phyloP scores from a whole-genome alignment of 768 basidiomycete species.

The Russula virescens region DNA sequence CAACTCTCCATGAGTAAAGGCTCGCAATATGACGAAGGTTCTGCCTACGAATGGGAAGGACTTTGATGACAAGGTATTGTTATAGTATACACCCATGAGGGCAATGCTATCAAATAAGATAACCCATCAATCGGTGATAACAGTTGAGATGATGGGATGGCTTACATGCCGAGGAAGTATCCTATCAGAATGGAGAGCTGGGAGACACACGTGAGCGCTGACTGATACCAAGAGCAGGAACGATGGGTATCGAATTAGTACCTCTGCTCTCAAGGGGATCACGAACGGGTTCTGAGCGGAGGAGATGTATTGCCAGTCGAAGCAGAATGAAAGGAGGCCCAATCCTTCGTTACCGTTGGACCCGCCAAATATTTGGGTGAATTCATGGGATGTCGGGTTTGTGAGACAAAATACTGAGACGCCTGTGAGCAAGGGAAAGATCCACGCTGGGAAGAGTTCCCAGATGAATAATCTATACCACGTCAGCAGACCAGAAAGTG shows the following conservation, averaged over 20 bases:
- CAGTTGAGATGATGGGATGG: not conserved
- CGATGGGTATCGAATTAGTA: not conserved
- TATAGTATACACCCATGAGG: slow-evolving; percentile 29
- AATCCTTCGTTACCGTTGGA: slow-evolving; percentile 28
- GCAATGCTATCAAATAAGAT: slow-evolving; percentile 20
- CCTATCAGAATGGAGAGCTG: slow-evolving; percentile 46
- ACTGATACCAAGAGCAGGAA: not conserved
- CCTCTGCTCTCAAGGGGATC: slow-evolving; percentile 48
- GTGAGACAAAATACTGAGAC: slow-evolving; percentile 30
- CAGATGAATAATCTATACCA: slow-evolving; percentile 32
- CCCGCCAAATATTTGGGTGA: slow-evolving; percentile 27
- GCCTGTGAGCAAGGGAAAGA: slow-evolving; percentile 27
- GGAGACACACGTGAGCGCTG: not conserved
- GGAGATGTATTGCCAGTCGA: slow-evolving; percentile 30
- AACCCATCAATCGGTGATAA: not conserved
- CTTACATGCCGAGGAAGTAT: slow-evolving; percentile 47
- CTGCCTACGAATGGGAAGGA: slow-evolving; percentile 19
- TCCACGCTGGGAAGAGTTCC: slow-evolving; percentile 23
- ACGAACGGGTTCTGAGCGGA: slow-evolving; percentile 40
- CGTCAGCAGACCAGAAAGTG: not conserved
- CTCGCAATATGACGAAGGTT: not conserved
- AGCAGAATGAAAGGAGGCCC: slow-evolving; percentile 27
- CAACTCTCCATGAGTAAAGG: not conserved
- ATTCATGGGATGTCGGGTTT: slow-evolving; percentile 24
- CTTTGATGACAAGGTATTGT: slow-evolving; percentile 27